Percentiles rank a stretch among this genome's conserved stretches.
Conservation (phyloP, 2,329 filamentous ascomycete genomes). For the Plenodomus biglobosus region DNA sequence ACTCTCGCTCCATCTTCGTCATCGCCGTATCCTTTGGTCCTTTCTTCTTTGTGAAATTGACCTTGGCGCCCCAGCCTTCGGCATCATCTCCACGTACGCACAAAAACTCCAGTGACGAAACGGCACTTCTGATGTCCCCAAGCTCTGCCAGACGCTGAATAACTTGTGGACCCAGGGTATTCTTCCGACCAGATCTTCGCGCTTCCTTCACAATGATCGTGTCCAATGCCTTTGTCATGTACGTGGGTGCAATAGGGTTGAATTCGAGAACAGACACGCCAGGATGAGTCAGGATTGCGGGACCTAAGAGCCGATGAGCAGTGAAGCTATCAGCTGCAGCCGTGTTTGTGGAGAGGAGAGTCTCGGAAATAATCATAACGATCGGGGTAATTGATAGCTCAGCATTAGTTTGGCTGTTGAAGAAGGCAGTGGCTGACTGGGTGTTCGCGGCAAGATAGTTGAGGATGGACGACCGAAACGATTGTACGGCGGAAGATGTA, state of each 20-base stretch:
- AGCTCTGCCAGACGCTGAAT: slow-evolving; percentile 79
- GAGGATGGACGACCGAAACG: slow-evolving; percentile 70
- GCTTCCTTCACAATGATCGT: slow-evolving; percentile 83
- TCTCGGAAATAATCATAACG: slow-evolving; percentile 90
- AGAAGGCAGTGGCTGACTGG: slow-evolving; percentile 55
- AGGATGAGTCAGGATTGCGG: slow-evolving; percentile 80
- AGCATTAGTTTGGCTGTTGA: slow-evolving; percentile 29
- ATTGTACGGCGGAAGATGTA: slow-evolving; percentile 48
- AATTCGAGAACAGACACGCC: slow-evolving; percentile 83
- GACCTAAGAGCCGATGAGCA: slow-evolving; percentile 82
- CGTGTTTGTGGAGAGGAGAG: slow-evolving; percentile 79
- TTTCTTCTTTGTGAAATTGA: slow-evolving; percentile 63
- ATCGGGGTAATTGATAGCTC: slow-evolving; percentile 58
- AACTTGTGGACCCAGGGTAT: slow-evolving; percentile 75
- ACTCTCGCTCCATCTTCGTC: slow-evolving; percentile 77
- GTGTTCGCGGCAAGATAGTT: slow-evolving; percentile 72
- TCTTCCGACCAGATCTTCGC: slow-evolving; percentile 70
- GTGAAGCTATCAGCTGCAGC: slow-evolving; percentile 90
- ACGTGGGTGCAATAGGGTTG: slow-evolving; percentile 84
- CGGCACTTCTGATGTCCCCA: slow-evolving; percentile 90
- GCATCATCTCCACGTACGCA: slow-evolving; percentile 79
- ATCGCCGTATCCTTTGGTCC: slow-evolving; percentile 60
- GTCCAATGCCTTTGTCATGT: slow-evolving; percentile 81
- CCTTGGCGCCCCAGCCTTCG: slow-evolving; percentile 78
- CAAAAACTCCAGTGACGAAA: slow-evolving; percentile 88